phyloP scores from a whole-genome alignment of 352 stramenopile species.

The Hyaloperonospora arabidopsidis region DNA sequence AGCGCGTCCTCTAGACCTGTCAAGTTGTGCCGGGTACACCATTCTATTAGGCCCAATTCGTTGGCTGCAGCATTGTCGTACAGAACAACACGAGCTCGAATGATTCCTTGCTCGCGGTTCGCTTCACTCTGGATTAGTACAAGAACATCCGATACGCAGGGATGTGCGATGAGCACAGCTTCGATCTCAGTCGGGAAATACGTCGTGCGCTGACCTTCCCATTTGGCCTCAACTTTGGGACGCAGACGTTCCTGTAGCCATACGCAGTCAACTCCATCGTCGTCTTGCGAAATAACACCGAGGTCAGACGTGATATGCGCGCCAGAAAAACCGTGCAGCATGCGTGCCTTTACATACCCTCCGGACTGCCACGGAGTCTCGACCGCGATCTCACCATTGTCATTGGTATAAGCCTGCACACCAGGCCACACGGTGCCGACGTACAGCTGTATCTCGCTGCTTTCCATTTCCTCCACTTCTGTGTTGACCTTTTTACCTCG shows the following conservation, averaged over 20 bases:
- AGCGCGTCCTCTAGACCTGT: conserved; percentile 29
- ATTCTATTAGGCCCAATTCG: conserved; percentile 31
- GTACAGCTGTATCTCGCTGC: conserved; percentile 38
- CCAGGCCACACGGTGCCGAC: conserved; percentile 67
- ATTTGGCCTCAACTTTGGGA: conserved; percentile 29
- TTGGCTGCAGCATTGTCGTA: conserved; percentile 18
- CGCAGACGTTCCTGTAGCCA: conserved; percentile 67
- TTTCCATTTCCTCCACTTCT: conserved; percentile 37
- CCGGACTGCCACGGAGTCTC: conserved; percentile 73
- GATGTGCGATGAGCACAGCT: conserved; percentile 27
- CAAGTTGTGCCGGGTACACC: conserved; percentile 31
- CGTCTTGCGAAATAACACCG: conserved; percentile 27
- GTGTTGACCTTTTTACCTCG: conserved; percentile 35
- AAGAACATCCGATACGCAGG: conserved; percentile 44
- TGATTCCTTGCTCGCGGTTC: conserved; percentile 11
- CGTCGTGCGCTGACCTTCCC: conserved; percentile 19
- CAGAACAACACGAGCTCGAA: conserved; percentile 34
- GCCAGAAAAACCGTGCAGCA: conserved; percentile 37
- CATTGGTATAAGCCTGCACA: conserved; percentile 38
- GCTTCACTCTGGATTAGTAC: conserved; percentile 35
- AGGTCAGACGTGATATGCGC: conserved; percentile 56
- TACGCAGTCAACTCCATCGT: conserved; percentile 29
- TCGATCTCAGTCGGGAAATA: conserved; percentile 39
- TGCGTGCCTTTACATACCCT: conserved; percentile 57
- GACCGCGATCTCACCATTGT: conserved; percentile 58